phyloP scores from a whole-genome alignment of 1,284 basidiomycete species.

The Leccinum fuscescens region DNA sequence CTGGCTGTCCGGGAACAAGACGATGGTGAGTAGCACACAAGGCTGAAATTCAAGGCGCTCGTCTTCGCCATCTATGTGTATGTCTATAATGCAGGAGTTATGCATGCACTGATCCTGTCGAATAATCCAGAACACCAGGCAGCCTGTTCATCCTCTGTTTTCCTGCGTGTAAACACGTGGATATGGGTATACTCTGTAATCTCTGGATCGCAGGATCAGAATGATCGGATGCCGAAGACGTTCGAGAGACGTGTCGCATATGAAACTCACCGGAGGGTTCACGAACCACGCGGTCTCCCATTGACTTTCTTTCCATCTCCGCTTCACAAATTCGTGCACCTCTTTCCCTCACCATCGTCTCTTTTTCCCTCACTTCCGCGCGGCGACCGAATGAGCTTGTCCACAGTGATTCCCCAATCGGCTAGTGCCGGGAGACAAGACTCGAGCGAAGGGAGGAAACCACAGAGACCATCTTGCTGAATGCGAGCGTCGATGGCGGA shows the following conservation, averaged over 20 bases:
- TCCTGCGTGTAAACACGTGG: constrained; percentile 72
- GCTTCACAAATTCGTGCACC: constrained; percentile 59
- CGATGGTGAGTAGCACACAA: background rate
- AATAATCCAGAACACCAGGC: constrained; percentile 16
- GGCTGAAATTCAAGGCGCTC: background rate
- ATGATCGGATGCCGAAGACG: background rate
- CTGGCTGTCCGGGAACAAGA: background rate
- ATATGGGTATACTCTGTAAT: constrained; percentile 79
- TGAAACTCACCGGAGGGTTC: constrained; percentile 67
- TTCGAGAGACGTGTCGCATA: background rate
- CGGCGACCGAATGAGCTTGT: constrained; percentile 48
- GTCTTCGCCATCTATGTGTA: constrained; percentile 7
- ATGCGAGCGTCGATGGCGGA: background rate
- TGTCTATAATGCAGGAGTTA: background rate
- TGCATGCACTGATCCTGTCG: background rate
- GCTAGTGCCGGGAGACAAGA: constrained; percentile 56
- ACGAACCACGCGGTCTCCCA: constrained; percentile 89
- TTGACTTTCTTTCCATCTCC: constrained; percentile 59
- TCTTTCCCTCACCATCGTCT: constrained; percentile 51
- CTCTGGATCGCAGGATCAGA: constrained; percentile 42
- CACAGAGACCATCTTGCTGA: constrained; percentile 35
- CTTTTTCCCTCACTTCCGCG: constrained; percentile 50
- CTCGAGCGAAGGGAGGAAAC: constrained; percentile 69
- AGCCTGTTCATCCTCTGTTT: constrained; percentile 30
- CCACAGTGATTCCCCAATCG: constrained; percentile 67